These are phyloP conservation scores for Buxus sempervirens DNA, from an alignment of 164 flowering plant species.

Conservation along the genomic window DNA sequence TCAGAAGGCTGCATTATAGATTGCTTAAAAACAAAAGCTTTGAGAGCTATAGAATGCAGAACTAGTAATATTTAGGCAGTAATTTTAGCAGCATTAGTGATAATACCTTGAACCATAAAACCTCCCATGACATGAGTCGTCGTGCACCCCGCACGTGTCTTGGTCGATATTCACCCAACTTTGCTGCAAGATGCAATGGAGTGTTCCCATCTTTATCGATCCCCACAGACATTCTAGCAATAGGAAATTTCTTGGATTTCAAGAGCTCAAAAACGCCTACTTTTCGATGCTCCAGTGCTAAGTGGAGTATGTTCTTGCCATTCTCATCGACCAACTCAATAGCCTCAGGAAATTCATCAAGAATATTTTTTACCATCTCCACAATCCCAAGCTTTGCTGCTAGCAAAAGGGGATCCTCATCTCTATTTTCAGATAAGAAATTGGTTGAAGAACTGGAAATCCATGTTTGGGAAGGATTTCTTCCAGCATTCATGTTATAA, in stretches of 20 bases:
- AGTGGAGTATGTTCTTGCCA: slow-evolving; percentile 3
- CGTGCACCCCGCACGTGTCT: no score
- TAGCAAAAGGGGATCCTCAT: not conserved
- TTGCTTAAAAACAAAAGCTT: no score
- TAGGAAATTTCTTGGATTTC: not conserved
- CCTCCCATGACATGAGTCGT: not conserved
- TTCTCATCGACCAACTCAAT: not conserved
- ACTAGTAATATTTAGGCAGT: not conserved
- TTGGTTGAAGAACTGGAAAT: no score
- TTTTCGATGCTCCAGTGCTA: not conserved
- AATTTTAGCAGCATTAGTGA: not conserved
- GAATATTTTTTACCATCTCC: not conserved
- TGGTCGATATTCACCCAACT: not conserved
- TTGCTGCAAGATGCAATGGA: slow-evolving; percentile 2
- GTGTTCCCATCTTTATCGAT: not conserved
- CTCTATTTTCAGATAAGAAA: no score
- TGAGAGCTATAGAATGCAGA: no score
- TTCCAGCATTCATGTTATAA: not conserved
- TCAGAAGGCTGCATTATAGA: no score
- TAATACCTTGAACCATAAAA: not conserved
- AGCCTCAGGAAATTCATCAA: not conserved
- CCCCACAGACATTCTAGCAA: not conserved
- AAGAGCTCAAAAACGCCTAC: not conserved
- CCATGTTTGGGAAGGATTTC: no score
- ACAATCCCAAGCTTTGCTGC: slow-evolving; percentile 1